A percentile compares a stretch with the other conserved stretches of the same genome.
These are phyloP conservation scores for Capsicum rhomboideum DNA, from an alignment of 257 asterid species.

Conservation along the genomic window DNA sequence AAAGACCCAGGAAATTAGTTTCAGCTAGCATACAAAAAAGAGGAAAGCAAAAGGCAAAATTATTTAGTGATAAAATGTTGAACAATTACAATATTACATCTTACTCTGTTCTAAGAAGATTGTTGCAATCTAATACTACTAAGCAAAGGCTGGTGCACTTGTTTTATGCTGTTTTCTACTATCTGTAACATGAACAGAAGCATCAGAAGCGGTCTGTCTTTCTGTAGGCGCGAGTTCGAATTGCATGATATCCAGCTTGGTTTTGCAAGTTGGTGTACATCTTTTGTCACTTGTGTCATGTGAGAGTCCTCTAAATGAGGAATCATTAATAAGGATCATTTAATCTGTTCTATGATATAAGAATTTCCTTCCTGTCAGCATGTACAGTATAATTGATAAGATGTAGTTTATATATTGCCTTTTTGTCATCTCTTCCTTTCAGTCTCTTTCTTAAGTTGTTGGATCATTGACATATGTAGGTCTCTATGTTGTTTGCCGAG, in stretches of 20 bases:
- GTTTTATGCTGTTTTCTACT: neutral
- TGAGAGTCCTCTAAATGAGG: neutral
- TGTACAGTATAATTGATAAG: neutral
- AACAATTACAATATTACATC: neutral
- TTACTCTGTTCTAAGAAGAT: neutral
- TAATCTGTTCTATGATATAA: neutral
- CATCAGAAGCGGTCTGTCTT: neutral
- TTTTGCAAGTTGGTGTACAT: neutral
- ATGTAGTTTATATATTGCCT: neutral
- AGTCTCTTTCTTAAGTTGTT: neutral
- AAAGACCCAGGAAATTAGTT: neutral
- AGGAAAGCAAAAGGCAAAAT: neutral
- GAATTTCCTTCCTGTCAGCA: neutral
- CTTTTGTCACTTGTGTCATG: neutral
- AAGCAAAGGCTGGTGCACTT: neutral
- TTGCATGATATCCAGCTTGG: neutral
- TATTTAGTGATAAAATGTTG: neutral
- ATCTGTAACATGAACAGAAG: neutral
- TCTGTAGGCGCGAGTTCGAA: neutral
- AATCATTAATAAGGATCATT: neutral
- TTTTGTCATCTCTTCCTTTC: neutral
- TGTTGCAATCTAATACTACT: neutral
- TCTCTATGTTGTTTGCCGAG: conserved; percentile 58
- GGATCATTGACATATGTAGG: conserved; percentile 32
- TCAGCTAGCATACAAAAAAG: neutral